Conservation (phyloP, 2,329 filamentous ascomycete species). For the Fusarium pseudonygamai region DNA sequence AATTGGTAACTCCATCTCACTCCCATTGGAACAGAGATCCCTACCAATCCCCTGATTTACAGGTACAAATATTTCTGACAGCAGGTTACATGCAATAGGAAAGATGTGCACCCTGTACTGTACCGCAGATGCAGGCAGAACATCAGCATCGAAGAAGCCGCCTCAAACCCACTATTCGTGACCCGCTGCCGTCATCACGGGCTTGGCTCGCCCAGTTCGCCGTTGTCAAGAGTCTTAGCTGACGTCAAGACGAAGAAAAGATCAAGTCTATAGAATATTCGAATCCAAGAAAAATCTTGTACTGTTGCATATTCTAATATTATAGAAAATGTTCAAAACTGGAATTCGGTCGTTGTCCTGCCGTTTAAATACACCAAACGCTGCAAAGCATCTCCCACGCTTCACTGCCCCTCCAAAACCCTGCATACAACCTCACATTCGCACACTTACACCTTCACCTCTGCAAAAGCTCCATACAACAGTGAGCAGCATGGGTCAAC, state of each 20-base stretch:
- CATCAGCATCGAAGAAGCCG: not conserved
- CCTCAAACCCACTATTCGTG: slow-evolving; percentile 23
- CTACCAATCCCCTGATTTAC: slow-evolving; percentile 23
- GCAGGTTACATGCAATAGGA: not conserved
- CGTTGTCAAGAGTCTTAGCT: slow-evolving; percentile 5
- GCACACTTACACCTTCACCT: not conserved
- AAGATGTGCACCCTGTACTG: not conserved
- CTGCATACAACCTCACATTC: not conserved
- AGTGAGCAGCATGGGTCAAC: slow-evolving; percentile 37
- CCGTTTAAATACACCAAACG: slow-evolving; percentile 2
- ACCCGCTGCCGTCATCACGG: slow-evolving; percentile 36
- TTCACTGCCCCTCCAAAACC: not conserved
- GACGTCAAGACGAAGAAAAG: slow-evolving; percentile 24
- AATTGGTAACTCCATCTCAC: slow-evolving; percentile 4
- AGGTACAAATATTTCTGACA: slow-evolving; percentile 14
- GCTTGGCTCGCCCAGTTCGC: slow-evolving; percentile 22
- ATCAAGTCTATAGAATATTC: not conserved
- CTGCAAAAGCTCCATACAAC: slow-evolving; percentile 2
- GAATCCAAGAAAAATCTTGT: not conserved
- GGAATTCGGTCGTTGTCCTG: not conserved
- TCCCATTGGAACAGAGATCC: slow-evolving; percentile 10
- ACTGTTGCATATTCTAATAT: not conserved
- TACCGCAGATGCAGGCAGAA: not conserved
- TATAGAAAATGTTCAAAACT: slow-evolving; percentile 11
- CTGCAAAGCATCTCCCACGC: not conserved